A percentile compares a stretch with the other conserved stretches of the same genome.
Conservation (phyloP, 495 filamentous ascomycete species). For the Neurospora sp. region DNA sequence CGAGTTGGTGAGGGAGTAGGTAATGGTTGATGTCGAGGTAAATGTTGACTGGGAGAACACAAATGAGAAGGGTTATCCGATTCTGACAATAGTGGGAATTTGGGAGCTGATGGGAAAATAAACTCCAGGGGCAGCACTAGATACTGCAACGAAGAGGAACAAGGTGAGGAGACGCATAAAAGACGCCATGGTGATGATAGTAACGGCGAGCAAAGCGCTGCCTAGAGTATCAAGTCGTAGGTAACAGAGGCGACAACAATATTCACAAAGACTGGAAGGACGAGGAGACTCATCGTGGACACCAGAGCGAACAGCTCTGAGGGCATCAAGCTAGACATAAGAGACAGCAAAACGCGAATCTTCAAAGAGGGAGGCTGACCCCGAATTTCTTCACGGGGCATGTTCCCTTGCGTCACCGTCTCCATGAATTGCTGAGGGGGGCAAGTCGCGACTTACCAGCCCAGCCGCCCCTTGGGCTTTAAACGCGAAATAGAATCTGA, state of each 20-base stretch:
- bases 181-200: slow-evolving; percentile 11
- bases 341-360: background rate
- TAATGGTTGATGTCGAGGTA: slow-evolving; percentile 39
- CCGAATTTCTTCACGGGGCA: background rate
- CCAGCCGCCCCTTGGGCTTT: background rate
- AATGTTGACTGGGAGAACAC: slow-evolving; percentile 61
- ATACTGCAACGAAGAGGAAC: slow-evolving; percentile 12
- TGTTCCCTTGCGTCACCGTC: background rate
- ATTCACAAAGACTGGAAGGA: background rate
- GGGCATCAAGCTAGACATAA: background rate
- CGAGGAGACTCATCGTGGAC: background rate
- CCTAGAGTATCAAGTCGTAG: background rate
- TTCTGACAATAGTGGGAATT: slow-evolving; percentile 62
- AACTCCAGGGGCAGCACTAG: slow-evolving; percentile 37
- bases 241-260: background rate
- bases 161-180: background rate
- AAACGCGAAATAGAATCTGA: background rate
- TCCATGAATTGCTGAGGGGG: background rate
- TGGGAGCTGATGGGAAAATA: slow-evolving; percentile 69
- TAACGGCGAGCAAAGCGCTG: background rate
- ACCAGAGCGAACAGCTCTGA: background rate
- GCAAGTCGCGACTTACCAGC: background rate
- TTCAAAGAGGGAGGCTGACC: background rate
- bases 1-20: slow-evolving; percentile 51
- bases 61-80: slow-evolving; percentile 54